Evolutionary conservation across 805 yeast genomes (phyloP).

Genomic region (Sugiyamaella lignohabitans): DNA sequence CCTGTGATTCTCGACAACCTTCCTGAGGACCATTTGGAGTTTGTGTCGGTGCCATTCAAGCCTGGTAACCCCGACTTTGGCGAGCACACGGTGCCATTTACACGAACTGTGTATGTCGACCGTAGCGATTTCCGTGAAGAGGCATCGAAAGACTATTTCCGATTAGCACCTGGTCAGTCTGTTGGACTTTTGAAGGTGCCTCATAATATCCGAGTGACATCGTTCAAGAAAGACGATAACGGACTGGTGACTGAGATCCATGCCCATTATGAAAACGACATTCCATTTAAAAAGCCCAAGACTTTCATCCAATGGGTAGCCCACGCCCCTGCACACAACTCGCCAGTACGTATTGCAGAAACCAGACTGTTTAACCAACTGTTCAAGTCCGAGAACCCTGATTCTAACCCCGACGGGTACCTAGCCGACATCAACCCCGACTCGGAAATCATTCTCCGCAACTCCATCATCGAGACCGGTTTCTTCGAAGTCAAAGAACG

Average conservation of each 20-base stretch:
- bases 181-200: slow-evolving; percentile 95
- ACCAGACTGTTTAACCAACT: slow-evolving; percentile 82
- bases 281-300: slow-evolving; percentile 70
- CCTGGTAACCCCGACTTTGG: slow-evolving; percentile 79
- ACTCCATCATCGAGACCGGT: slow-evolving; percentile 73
- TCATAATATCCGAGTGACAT: slow-evolving; percentile 63
- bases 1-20: slow-evolving; percentile 78
- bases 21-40: slow-evolving; percentile 63
- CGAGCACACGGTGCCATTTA: slow-evolving; percentile 66
- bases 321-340: slow-evolving; percentile 48
- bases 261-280: slow-evolving; percentile 71
- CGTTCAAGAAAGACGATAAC: slow-evolving; percentile 52
- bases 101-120: slow-evolving; percentile 77
- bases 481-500: slow-evolving; percentile 58
- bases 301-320: slow-evolving; percentile 98
- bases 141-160: slow-evolving; percentile 66
- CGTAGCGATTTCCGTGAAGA: slow-evolving; percentile 77
- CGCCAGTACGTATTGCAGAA: slow-evolving; percentile 63
- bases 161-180: slow-evolving; percentile 89
- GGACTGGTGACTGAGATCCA: slow-evolving; percentile 67
- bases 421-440: slow-evolving; percentile 75
- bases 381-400: slow-evolving; percentile 87
- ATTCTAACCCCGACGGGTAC: slow-evolving; percentile 67
- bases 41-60: slow-evolving; percentile 76
- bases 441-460: slow-evolving; percentile 59